Percentiles rank a stretch among this genome's conserved stretches.
phyloP scores from a whole-genome alignment of 1,284 basidiomycete species.

The Melanopsichium pennsylvanicum region DNA sequence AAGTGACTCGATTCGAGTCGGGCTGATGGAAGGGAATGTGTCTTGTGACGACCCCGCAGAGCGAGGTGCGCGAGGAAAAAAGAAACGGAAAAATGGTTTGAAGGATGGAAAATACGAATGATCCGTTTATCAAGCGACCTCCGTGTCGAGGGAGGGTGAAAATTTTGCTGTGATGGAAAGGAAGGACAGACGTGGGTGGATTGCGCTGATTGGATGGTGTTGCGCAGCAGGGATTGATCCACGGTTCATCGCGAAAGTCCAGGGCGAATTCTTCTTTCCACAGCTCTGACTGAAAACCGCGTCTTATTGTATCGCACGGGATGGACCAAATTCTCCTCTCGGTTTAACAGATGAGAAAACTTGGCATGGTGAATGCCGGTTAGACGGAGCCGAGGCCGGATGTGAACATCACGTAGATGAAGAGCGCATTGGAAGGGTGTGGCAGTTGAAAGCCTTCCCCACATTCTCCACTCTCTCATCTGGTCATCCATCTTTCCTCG shows the following conservation, averaged over 20 bases:
- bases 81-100: not conserved
- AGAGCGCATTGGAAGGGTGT: too few species aligned
- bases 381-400: conserved; percentile 28
- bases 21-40: too few species aligned
- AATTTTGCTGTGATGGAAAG: not conserved
- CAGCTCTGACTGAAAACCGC: not conserved
- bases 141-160: conserved; percentile 3
- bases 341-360: too few species aligned
- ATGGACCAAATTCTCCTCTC: too few species aligned
- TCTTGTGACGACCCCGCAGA: conserved; percentile 24
- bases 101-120: not conserved
- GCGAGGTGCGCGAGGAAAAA: conserved; percentile 9
- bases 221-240: conserved; percentile 28
- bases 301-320: too few species aligned
- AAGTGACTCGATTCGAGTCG: too few species aligned
- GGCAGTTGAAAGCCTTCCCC: conserved; percentile 34
- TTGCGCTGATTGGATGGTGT: conserved; percentile 35
- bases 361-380: too few species aligned
- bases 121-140: not conserved
- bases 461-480: conserved; percentile 10
- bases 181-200: not conserved
- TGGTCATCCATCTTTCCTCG: not conserved
- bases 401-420: conserved; percentile 1
- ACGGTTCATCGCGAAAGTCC: too few species aligned
- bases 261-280: conserved; percentile 6